Evolutionary conservation across 2,329 filamentous ascomycete genomes (phyloP).

Genomic region (Claviceps purpurea): DNA sequence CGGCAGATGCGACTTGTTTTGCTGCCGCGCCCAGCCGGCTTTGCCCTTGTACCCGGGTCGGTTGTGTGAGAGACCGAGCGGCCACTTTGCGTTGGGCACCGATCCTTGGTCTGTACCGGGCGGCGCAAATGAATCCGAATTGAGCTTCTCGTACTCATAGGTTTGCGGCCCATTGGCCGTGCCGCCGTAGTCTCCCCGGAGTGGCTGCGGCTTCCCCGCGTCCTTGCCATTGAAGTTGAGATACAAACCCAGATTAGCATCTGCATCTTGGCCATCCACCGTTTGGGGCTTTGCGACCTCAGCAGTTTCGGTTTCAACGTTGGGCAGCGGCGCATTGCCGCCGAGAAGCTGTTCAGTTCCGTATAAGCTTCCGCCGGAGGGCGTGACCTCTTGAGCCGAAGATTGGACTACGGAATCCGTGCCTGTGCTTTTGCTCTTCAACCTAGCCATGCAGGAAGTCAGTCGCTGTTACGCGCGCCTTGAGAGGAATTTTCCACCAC

Average conservation of each 20-base stretch:
- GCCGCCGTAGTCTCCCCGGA: conserved; percentile 34
- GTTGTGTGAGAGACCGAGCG: conserved; percentile 37
- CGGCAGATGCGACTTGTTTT: conserved; percentile 38
- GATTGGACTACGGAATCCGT: conserved; percentile 25
- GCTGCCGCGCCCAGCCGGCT: conserved; percentile 41
- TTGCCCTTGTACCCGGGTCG: conserved; percentile 27
- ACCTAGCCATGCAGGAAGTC: neutral
- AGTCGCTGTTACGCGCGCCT: neutral
- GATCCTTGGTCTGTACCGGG: conserved; percentile 38
- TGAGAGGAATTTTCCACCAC: too few relatives aligned
- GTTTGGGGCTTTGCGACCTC: conserved; percentile 25
- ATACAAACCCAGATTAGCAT: conserved; percentile 34
- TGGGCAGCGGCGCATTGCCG: conserved; percentile 23
- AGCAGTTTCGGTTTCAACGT: conserved; percentile 25
- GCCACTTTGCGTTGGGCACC: conserved; percentile 37
- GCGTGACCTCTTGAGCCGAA: conserved; percentile 24
- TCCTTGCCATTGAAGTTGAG: conserved; percentile 39
- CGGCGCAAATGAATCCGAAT: conserved; percentile 40
- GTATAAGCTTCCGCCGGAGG: conserved; percentile 25
- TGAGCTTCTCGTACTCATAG: conserved; percentile 36
- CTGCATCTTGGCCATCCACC: conserved; percentile 36
- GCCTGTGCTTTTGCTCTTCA: conserved; percentile 25
- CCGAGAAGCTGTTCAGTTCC: conserved; percentile 26
- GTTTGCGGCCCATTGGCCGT: conserved; percentile 40
- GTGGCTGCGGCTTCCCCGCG: conserved; percentile 38